Percentiles rank a stretch among this genome's conserved stretches.
These are phyloP conservation scores for Gamsiella multidivaricata DNA, from an alignment of 192 early-diverging fungal species.

Conservation along the genomic window DNA sequence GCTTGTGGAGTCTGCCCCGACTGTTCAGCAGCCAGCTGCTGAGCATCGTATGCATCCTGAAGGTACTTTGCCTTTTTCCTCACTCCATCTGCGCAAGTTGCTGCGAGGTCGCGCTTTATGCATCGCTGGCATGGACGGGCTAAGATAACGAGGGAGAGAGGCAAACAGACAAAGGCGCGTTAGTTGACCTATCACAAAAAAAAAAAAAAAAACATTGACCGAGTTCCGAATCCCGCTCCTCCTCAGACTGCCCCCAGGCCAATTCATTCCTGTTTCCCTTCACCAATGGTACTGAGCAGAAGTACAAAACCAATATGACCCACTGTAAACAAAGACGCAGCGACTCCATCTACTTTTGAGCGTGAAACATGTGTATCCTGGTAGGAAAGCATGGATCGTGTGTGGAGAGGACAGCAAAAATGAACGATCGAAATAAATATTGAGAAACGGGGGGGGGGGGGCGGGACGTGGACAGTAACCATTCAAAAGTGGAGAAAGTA, in stretches of 20 bases:
- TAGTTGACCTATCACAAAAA: slow-evolving; percentile 1
- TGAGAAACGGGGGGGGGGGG: neutral
- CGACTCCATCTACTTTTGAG: slow-evolving; percentile 7
- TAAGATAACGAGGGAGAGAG: no score
- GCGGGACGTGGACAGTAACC: neutral
- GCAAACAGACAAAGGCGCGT: slow-evolving; percentile 11
- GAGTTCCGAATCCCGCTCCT: no score
- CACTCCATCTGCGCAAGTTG: slow-evolving; percentile 82
- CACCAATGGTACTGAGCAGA: neutral
- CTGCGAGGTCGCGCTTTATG: slow-evolving; percentile 80
- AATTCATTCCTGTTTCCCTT: no score
- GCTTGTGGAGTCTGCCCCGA: slow-evolving; percentile 17
- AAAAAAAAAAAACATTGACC: no score
- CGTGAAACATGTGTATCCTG: slow-evolving; percentile 35
- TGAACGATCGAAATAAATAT: neutral
- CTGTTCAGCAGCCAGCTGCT: slow-evolving; percentile 39
- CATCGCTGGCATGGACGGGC: slow-evolving; percentile 90
- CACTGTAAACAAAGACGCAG: neutral
- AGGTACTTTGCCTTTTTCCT: slow-evolving; percentile 95
- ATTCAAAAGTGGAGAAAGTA: neutral
- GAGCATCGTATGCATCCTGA: slow-evolving; percentile 68
- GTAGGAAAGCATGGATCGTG: neutral
- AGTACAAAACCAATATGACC: no score
- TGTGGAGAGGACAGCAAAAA: slow-evolving; percentile 1
- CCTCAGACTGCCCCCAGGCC: no score